A percentile compares a stretch with the other conserved stretches of the same genome.
phyloP scores from a whole-genome alignment of 106 monocot genomes.

The Dendrobium catenatum region DNA sequence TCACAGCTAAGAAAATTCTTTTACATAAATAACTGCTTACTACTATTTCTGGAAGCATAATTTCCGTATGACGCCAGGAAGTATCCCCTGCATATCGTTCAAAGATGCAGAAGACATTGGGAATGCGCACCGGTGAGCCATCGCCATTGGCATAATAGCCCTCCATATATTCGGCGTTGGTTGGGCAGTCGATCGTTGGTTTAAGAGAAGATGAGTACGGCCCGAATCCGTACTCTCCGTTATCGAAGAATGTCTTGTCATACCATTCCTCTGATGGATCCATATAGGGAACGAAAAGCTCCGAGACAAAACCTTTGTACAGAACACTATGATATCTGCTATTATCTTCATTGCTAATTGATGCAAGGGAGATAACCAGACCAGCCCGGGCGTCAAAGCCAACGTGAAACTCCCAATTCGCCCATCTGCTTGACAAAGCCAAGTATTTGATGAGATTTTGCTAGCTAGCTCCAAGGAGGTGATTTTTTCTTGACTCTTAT shows the following conservation, averaged over 20 bases:
- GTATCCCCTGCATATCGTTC: slow-evolving; percentile 54
- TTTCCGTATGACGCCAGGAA: slow-evolving; percentile 63
- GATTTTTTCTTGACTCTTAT: too few relatives aligned
- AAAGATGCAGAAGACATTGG: slow-evolving; percentile 53
- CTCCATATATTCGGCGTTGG: slow-evolving; percentile 45
- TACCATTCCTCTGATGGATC: slow-evolving; percentile 75
- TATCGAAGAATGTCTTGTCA: slow-evolving; percentile 59
- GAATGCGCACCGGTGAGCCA: slow-evolving; percentile 27
- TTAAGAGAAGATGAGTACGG: slow-evolving; percentile 19
- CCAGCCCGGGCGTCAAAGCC: slow-evolving; percentile 54
- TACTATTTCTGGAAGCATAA: slow-evolving; percentile 25
- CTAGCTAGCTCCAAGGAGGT: too few relatives aligned
- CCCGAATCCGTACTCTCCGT: slow-evolving; percentile 66
- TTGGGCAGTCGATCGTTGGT: slow-evolving; percentile 48
- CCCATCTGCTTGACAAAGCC: slow-evolving; percentile 35
- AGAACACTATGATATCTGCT: slow-evolving; percentile 27
- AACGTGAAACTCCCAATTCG: slow-evolving; percentile 71
- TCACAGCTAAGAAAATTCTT: background rate
- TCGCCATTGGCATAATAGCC: slow-evolving; percentile 32
- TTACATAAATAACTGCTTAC: slow-evolving; percentile 14
- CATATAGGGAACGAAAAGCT: slow-evolving; percentile 76
- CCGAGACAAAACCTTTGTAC: slow-evolving; percentile 54
- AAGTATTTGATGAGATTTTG: background rate
- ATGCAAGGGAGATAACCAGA: slow-evolving; percentile 50
- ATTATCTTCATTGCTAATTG: slow-evolving; percentile 15